These are phyloP conservation scores for Fonsecaea monophora DNA, from an alignment of 2,329 filamentous ascomycete species.

Conservation along the genomic window DNA sequence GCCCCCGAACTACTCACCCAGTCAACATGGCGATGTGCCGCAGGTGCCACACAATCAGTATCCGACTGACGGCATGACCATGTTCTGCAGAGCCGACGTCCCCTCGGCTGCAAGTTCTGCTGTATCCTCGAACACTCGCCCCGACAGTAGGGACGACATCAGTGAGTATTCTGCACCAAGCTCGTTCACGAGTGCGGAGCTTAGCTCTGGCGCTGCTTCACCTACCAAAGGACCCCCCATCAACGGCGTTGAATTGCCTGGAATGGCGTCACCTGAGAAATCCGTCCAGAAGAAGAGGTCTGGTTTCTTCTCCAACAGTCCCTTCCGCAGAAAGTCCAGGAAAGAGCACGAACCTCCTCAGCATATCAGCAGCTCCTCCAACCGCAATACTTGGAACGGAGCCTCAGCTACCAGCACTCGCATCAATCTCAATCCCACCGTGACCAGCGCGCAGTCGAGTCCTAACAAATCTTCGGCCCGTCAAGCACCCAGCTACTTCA, in stretches of 20 bases:
- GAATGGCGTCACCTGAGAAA: slow-evolving; percentile 64
- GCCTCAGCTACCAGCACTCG: slow-evolving; percentile 39
- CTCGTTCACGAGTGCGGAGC: slow-evolving; percentile 85
- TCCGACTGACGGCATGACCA: slow-evolving; percentile 94
- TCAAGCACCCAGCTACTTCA: slow-evolving; percentile 44
- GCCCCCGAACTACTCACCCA: slow-evolving; percentile 58
- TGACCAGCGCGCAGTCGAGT: slow-evolving; percentile 50
- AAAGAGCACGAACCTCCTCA: slow-evolving; percentile 67
- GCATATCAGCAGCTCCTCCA: slow-evolving; percentile 45
- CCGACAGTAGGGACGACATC: slow-evolving; percentile 83
- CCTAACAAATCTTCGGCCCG: slow-evolving; percentile 52
- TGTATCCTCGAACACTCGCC: slow-evolving; percentile 70
- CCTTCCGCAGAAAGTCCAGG: slow-evolving; percentile 90
- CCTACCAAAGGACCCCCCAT: slow-evolving; percentile 66
- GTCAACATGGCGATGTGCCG: slow-evolving; percentile 70
- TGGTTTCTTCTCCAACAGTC: slow-evolving; percentile 91
- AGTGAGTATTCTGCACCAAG: slow-evolving; percentile 91
- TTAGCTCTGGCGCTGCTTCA: slow-evolving; percentile 73
- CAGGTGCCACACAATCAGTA: slow-evolving; percentile 90
- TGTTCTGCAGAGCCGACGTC: slow-evolving; percentile 81
- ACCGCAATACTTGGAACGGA: slow-evolving; percentile 62
- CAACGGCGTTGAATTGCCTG: slow-evolving; percentile 50
- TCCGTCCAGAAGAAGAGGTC: slow-evolving; percentile 74
- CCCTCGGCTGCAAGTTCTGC: slow-evolving; percentile 73
- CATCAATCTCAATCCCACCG: slow-evolving; percentile 38